Evolutionary conservation across 2,329 filamentous ascomycete species (phyloP), one percentile per base, ranked within the genome.

Genomic region (Penicillium sp.): DNA sequence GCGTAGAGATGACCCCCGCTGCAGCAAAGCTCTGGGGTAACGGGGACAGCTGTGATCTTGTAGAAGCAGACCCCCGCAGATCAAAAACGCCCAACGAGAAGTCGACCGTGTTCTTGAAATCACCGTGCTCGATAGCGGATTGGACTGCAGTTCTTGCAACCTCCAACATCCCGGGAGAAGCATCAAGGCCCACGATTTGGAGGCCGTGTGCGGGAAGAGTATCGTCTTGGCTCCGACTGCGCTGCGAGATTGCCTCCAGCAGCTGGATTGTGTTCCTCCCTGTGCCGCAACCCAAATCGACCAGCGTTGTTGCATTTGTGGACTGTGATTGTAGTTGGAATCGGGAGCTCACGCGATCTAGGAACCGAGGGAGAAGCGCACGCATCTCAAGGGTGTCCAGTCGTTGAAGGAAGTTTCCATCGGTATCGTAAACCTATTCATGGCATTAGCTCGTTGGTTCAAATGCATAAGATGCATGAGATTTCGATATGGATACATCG

Each of bases 251-350:
- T 7, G 43, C 38, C 7, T 43, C 33, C 31, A 67, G 15, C 1
- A 84, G 66, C 27, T 76, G 77, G 2, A 71, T 45, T 0, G 80
- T 84, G 50, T 81, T 84, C 23, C 81, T 71, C 2, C 79, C 81
- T 0, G 81, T 85, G 2, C 81, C 81, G 53, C 80, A 83, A 16
- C 81, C 81, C 2, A 84, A 64, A 51, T 84, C 81, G n/a, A 83
- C 64, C 18, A 81, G 51, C 20, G 64, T 70, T 36, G 69, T 48
- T 2, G 57, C 54, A 28, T 52, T 50, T 26, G 51, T 48, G 27
- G 39, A 44, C 31, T 20, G 26, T 23, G 8, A n/a, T n/a, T n/a
- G 31, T 31, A 9, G 18, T 16, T 36, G 13, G 51, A 58, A 32
- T 34, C 46, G 37, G 2, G 23, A 18, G 10, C 33, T 15, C 6